phyloP scores from a whole-genome alignment of 2,329 filamentous ascomycete species.

The Microsporum ferrugineum region DNA sequence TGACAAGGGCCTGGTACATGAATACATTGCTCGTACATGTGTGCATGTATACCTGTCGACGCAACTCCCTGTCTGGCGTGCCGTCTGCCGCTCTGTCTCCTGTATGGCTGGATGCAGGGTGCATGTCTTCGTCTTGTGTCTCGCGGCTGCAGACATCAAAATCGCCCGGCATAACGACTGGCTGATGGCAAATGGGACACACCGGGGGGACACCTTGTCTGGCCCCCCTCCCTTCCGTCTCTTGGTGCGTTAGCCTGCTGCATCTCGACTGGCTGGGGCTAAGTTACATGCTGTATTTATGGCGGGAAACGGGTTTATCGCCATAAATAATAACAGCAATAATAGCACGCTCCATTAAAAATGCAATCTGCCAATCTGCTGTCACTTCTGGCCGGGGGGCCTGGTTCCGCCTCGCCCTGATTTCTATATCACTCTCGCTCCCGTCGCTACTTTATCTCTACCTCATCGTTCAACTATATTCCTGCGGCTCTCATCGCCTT shows the following conservation, averaged over 20 bases:
- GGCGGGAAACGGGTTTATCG: background rate
- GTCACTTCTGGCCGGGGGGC: background rate
- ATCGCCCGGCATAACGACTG: background rate
- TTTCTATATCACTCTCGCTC: slow-evolving; percentile 1
- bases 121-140: background rate
- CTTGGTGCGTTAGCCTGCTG: background rate
- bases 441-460: background rate
- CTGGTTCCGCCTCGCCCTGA: background rate
- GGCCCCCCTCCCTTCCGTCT: slow-evolving; percentile 1
- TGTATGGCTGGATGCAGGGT: slow-evolving; percentile 4
- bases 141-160: background rate
- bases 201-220: background rate
- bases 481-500: background rate
- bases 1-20: background rate
- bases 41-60: background rate
- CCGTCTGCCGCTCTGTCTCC: background rate
- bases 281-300: background rate
- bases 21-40: background rate
- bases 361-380: slow-evolving; percentile 1
- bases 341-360: background rate
- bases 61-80: background rate
- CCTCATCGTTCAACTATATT: background rate
- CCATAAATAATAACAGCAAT: slow-evolving; percentile 1
- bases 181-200: background rate
- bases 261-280: slow-evolving; percentile 1